Percentiles rank a stretch among this genome's conserved stretches.
These are phyloP conservation scores for Spiromastix sp. DNA, from an alignment of 2,329 filamentous ascomycete species.

Conservation along the genomic window DNA sequence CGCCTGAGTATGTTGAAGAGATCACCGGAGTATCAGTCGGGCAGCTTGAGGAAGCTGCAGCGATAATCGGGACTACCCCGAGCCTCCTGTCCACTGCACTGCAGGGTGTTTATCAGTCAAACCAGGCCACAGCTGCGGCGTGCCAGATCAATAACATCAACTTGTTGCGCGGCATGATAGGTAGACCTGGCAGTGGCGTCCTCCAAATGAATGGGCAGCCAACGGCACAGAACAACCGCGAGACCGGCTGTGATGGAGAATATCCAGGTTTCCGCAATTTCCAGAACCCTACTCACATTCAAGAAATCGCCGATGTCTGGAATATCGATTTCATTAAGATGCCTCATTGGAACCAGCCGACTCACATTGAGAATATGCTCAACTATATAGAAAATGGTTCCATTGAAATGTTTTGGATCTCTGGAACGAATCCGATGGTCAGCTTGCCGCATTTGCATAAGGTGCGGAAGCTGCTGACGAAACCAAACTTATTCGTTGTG, in stretches of 20 bases:
- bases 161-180: conserved; percentile 25
- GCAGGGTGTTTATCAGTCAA: conserved; percentile 32
- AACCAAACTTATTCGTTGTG: conserved; percentile 24
- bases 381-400: conserved; percentile 25
- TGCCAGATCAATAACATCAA: conserved; percentile 35
- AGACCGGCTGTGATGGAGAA: conserved; percentile 30
- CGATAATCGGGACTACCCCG: conserved; percentile 22
- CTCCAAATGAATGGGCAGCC: conserved; percentile 33
- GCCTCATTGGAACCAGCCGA: conserved; percentile 30
- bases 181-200: conserved; percentile 25
- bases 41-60: conserved; percentile 22
- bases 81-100: conserved; percentile 28
- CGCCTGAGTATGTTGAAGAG: conserved; percentile 21
- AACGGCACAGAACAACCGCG: conserved; percentile 31
- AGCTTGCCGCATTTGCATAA: conserved; percentile 25
- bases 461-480: conserved; percentile 21
- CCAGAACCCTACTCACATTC: conserved; percentile 25
- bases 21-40: conserved; percentile 25
- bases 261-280: conserved; percentile 29
- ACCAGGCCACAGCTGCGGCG: conserved; percentile 30
- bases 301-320: conserved; percentile 27
- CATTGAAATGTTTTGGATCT: conserved; percentile 30
- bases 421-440: conserved; percentile 30
- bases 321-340: conserved; percentile 25
- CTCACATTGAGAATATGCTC: conserved; percentile 27